These are phyloP conservation scores for Artemisia tridentata DNA, from an alignment of 129 eudicot genomes.

Conservation along the genomic window DNA sequence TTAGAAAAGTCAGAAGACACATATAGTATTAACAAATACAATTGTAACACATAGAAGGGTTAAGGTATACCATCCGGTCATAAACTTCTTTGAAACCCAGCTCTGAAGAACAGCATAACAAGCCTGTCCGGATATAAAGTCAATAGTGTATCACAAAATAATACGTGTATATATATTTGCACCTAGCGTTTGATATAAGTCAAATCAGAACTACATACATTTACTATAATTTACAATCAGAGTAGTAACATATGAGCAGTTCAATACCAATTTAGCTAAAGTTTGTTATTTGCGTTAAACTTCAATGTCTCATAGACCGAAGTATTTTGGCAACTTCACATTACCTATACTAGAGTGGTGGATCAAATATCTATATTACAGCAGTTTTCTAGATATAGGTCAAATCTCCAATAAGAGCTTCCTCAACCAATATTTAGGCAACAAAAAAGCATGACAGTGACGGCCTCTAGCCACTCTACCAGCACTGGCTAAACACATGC, in stretches of 20 bases:
- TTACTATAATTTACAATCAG: background rate
- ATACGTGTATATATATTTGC: background rate
- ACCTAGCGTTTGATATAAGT: background rate
- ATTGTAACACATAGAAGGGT: background rate
- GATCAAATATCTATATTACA: no score
- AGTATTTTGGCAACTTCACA: background rate
- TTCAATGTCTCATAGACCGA: no score
- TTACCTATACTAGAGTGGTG: no score
- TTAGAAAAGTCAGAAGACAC: slow-evolving; percentile 9
- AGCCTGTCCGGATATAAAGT: slow-evolving; percentile 53
- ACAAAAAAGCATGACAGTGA: no score
- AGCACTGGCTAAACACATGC: no score
- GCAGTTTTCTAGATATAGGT: no score
- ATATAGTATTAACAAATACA: background rate
- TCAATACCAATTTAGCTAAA: background rate
- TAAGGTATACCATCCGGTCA: slow-evolving; percentile 83
- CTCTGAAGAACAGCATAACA: slow-evolving; percentile 95
- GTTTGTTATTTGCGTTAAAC: no score
- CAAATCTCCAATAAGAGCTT: no score
- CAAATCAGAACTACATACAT: background rate
- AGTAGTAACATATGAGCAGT: background rate
- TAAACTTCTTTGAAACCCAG: slow-evolving; percentile 94
- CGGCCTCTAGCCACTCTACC: no score
- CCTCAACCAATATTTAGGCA: no score
- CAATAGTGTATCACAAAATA: slow-evolving; percentile 22